Evolutionary conservation across 768 basidiomycete species (phyloP).

Genomic region (Pisolithus albus): DNA sequence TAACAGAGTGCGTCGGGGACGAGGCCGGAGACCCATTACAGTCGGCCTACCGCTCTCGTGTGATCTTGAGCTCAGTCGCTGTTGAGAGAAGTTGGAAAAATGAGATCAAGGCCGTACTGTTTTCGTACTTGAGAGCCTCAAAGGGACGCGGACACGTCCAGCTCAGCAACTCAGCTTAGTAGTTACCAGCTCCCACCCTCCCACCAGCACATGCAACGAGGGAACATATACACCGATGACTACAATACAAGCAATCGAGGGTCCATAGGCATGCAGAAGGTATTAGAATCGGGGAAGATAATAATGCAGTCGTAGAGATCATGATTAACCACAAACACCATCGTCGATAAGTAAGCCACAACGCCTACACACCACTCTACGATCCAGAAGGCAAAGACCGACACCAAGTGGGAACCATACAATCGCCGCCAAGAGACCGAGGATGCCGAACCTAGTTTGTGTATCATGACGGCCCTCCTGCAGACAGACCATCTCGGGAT

Average conservation of each 20-base stretch:
- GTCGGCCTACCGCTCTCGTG: background rate
- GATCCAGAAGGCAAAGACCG: conserved; percentile 70
- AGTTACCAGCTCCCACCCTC: too few relatives aligned
- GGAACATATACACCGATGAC: too few relatives aligned
- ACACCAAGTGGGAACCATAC: conserved; percentile 85
- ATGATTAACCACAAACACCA: conserved; percentile 26
- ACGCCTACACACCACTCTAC: conserved; percentile 56
- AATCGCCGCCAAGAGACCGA: conserved; percentile 77
- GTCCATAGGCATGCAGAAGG: background rate
- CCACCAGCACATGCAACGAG: too few relatives aligned
- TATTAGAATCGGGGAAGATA: background rate
- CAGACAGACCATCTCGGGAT: conserved; percentile 83
- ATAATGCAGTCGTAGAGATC: background rate
- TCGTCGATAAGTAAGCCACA: conserved; percentile 36
- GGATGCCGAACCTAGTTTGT: conserved; percentile 58
- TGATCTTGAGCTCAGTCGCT: too few relatives aligned
- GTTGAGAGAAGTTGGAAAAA: too few relatives aligned
- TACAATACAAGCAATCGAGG: background rate
- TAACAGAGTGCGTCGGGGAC: background rate
- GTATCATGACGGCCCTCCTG: conserved; percentile 65
- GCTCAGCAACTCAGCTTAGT: too few relatives aligned
- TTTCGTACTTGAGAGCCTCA: too few relatives aligned
- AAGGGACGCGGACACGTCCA: too few relatives aligned
- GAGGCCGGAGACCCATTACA: background rate
- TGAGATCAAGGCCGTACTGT: too few relatives aligned